Conservation (phyloP, 2,329 filamentous ascomycete species). For the Massarina eburnea region DNA sequence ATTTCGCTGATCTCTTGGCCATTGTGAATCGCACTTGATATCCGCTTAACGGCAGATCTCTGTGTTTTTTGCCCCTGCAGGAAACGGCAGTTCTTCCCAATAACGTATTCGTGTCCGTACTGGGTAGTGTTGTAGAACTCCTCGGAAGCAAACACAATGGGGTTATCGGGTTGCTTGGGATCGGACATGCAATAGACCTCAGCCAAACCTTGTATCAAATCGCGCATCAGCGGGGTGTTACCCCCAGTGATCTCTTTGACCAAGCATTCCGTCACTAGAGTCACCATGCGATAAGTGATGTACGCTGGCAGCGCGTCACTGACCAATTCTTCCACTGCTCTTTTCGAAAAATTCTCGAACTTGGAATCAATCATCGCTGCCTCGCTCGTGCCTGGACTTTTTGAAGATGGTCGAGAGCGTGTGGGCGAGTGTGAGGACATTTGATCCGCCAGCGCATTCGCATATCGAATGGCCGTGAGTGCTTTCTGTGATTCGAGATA, state of each 20-base stretch:
- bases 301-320: slow-evolving; percentile 69
- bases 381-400: slow-evolving; percentile 10
- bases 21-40: slow-evolving; percentile 61
- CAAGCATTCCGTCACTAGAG: slow-evolving; percentile 67
- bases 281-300: slow-evolving; percentile 66
- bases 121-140: slow-evolving; percentile 72
- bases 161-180: slow-evolving; percentile 69
- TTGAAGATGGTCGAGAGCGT: slow-evolving; percentile 42
- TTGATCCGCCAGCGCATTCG: slow-evolving; percentile 64
- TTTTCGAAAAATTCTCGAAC: slow-evolving; percentile 60
- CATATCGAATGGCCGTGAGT: slow-evolving; percentile 66
- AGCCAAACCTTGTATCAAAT: slow-evolving; percentile 68
- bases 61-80: slow-evolving; percentile 73
- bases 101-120: slow-evolving; percentile 69
- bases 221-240: slow-evolving; percentile 61
- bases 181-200: slow-evolving; percentile 76
- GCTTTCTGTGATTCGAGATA: slow-evolving; percentile 71
- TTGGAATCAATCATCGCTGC: slow-evolving; percentile 54
- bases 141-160: slow-evolving; percentile 73
- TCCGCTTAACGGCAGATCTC: slow-evolving; percentile 59
- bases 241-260: slow-evolving; percentile 66
- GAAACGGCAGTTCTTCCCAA: slow-evolving; percentile 76
- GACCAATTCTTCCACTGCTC: slow-evolving; percentile 63
- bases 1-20: slow-evolving; percentile 70
- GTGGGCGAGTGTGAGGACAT: slow-evolving; percentile 53